Base-by-base conservation (phyloP, 148 eudicot genomes). In the Hydrangea macrophylla region DNA sequence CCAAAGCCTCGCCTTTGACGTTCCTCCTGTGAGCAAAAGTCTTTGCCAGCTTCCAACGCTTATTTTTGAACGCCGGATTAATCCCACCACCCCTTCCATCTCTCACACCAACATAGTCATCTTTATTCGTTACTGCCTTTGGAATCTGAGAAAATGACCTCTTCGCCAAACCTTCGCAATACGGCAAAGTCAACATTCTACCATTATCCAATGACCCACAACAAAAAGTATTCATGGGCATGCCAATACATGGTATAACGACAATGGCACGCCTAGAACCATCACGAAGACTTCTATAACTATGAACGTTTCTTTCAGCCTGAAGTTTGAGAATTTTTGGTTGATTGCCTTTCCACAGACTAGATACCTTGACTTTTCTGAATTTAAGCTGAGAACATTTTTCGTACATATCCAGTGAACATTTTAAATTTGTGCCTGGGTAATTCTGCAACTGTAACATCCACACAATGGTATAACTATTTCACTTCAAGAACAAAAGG, bases 91-190 rank as follows among this genome's bases (percentile, higher is more conserved):
- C 60, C 53, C 56, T 73, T 33, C 78, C 81, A 67, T 73, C 81
- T 48, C 68, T 60, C 36, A 58, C 65, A 55, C 55, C 48, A 24
- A 58, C 40, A 45, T 48, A 36, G 33, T n/a, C 68, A 65, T 54
- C 55, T 28, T 70, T 82, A 15, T 51, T 73, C 60, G 62, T 60
- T 40, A 55, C 78, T 42, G 70, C 77, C 33, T 65, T 82, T 50
- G 86, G 48, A 57, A 77, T 62, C 30, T 70, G 61, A 65, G 88
- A 86, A 59, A 86, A 86, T 33, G 67, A 51, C 76, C 88, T 88
- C 78, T 60, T 81, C 22, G 75, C 44, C 72, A 72, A 56, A 62
- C 55, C 75, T 40, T 50, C 81, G 65, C 45, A 45, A 73, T 67
- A 56, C 62, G 74, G 65, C 55, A 73, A 45, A 64, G 56, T 57